phyloP scores from a whole-genome alignment of 768 basidiomycete species.

The Saitozyma podzolica region DNA sequence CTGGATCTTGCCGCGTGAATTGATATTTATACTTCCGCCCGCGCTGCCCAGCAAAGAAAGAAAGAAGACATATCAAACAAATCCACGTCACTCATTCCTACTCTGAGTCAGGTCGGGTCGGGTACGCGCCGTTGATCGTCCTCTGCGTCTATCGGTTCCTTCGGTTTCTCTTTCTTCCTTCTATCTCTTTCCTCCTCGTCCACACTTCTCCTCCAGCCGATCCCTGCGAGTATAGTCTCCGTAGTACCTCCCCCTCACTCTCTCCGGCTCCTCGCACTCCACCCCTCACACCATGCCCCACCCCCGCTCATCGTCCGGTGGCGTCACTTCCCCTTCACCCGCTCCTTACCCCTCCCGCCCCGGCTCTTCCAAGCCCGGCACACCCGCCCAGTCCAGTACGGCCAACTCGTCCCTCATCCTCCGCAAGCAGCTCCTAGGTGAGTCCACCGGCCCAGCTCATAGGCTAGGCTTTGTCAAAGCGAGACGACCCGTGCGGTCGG shows the following conservation, averaged over 20 bases:
- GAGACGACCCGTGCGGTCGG: neutral
- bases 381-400: conserved; percentile 22
- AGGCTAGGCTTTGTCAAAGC: neutral
- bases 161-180: neutral
- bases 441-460: conserved; percentile 2
- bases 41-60: too few relatives aligned
- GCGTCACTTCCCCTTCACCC: conserved; percentile 4
- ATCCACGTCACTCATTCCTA: neutral
- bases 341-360: conserved; percentile 27
- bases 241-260: neutral
- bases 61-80: too few relatives aligned
- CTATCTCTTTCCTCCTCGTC: neutral
- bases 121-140: too few relatives aligned
- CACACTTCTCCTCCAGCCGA: neutral
- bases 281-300: conserved; percentile 14
- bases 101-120: neutral
- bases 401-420: conserved; percentile 41
- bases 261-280: neutral
- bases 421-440: conserved; percentile 47
- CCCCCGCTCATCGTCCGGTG: conserved; percentile 5
- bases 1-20: neutral
- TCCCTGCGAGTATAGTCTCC: too few relatives aligned
- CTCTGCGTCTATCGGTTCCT: neutral
- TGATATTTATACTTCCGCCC: too few relatives aligned
- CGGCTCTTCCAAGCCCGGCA: conserved; percentile 36